Evolutionary conservation across 768 basidiomycete species (phyloP), one percentile per base, ranked within the genome.

Genomic region (Tulasnella sp.): DNA sequence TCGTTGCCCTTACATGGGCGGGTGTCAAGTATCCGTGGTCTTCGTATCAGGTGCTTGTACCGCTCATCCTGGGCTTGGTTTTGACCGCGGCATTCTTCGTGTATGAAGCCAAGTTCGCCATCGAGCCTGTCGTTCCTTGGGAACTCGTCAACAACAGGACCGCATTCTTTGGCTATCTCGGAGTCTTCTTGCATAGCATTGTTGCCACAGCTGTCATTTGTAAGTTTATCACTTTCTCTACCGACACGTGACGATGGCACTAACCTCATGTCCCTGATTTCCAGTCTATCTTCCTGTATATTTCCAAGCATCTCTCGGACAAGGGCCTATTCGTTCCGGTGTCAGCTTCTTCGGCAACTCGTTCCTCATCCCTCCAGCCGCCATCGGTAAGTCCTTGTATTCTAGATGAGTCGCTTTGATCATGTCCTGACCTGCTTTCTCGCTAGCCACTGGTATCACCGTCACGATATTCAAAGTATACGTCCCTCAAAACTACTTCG

Each of bases 1-100:
- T 85, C 49, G 80, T 88, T 40, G 86, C 80, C 0, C 80, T 89
- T 14, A 87, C 86, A 0, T 87, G 85, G 85, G 88, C 84, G 22
- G 87, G 88, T 1, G 80, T 84, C 34, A 79, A 80, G 0, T 86
- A 83, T 76, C 72, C 85, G 0, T 89, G 88, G 88, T 76, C 75
- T 3, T 85, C 84, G 0, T 80, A 80, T 17, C 78, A 78, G 2
- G 83, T 87, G 11, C 81, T 88, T 22, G 82, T 82, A 0, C 86
- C 87, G 0, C 81, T 89, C 0, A 78, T 85, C 22, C 38, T 87
- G 31, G 88, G 88, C 0, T 7, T 85, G 3, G 54, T 81, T 11
- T 84, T 84, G 0, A 72, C 89, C 3, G 80, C 75, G 0, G 74
- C 54, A 0, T 88, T 86, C 78, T 31, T 88, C 1, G 40, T 80